These are phyloP conservation scores for Calonectria multiphialidica DNA, from an alignment of 2,329 filamentous ascomycete genomes.

Conservation along the genomic window DNA sequence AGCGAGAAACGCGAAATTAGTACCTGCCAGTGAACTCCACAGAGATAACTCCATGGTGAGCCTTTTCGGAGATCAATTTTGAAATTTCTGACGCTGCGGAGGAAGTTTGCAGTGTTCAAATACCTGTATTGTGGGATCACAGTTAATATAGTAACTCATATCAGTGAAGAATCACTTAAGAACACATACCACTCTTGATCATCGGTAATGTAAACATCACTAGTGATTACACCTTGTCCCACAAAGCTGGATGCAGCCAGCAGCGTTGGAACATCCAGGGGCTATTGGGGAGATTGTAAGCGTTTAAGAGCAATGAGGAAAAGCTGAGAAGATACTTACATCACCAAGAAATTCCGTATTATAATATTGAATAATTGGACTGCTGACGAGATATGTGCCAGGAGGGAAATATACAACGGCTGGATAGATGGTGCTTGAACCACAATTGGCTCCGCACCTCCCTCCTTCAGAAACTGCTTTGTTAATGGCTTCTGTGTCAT, in stretches of 20 bases:
- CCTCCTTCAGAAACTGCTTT: constrained; percentile 79
- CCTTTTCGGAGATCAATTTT: constrained; percentile 74
- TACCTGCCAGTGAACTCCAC: constrained; percentile 86
- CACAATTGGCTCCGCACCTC: constrained; percentile 85
- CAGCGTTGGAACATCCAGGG: constrained; percentile 73
- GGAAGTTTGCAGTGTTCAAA: constrained; percentile 89
- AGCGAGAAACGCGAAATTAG: no score
- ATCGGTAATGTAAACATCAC: constrained; percentile 80
- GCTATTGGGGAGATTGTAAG: background rate
- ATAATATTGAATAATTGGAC: constrained; percentile 86
- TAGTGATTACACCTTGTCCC: constrained; percentile 91
- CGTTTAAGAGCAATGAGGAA: constrained; percentile 48
- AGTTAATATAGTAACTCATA: no score
- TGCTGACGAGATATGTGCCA: constrained; percentile 87
- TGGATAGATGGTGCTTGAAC: constrained; percentile 85
- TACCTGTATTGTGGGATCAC: no score
- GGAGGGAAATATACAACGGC: constrained; percentile 93
- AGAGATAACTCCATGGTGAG: constrained; percentile 70
- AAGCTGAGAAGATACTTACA: no score
- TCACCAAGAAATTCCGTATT: constrained; percentile 95
- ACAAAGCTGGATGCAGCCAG: constrained; percentile 79
- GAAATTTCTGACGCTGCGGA: constrained; percentile 85
- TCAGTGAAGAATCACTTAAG: no score
- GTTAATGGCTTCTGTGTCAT: constrained; percentile 93
- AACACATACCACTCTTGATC: constrained; percentile 82